Evolutionary conservation across 371 early-diverging fungal genomes (phyloP).

Genomic region (Entomophthora muscae): DNA sequence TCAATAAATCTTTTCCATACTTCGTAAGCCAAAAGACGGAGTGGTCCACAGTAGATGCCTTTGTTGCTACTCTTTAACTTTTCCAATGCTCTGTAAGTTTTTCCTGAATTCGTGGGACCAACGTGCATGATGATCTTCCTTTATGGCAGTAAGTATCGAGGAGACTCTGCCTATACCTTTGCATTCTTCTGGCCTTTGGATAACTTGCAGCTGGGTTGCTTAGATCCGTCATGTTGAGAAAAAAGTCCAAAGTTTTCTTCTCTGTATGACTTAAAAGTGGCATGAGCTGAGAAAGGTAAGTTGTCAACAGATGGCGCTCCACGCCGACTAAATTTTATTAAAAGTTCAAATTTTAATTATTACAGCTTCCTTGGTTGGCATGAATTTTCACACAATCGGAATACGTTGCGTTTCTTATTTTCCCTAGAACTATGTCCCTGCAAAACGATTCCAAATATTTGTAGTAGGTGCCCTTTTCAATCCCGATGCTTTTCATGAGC

Average conservation of each 20-base stretch:
- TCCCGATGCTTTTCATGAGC: neutral
- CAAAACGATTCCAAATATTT: neutral
- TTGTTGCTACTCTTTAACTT: slow-evolving; percentile 37
- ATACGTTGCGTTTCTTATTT: neutral
- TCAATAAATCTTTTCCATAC: slow-evolving; percentile 69
- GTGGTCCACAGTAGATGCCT: slow-evolving; percentile 82
- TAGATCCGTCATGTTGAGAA: neutral
- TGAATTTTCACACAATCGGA: neutral
- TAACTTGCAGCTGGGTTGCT: neutral
- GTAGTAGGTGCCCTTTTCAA: neutral
- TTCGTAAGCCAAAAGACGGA: slow-evolving; percentile 86
- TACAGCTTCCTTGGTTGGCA: neutral
- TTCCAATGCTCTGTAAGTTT: slow-evolving; percentile 76
- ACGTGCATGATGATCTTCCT: slow-evolving; percentile 80
- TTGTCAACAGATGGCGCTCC: neutral
- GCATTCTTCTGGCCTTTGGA: neutral
- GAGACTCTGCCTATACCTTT: neutral
- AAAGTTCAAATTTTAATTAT: neutral
- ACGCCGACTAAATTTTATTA: neutral
- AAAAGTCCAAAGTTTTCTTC: neutral
- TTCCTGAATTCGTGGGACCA: slow-evolving; percentile 95
- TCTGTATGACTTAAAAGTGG: neutral
- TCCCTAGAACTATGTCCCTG: neutral
- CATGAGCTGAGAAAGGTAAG: neutral
- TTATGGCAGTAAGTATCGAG: neutral